Evolutionary conservation across 163 green algal genomes (phyloP), one percentile per base, ranked within the genome.

Genomic region (Chlorella variabilis): DNA sequence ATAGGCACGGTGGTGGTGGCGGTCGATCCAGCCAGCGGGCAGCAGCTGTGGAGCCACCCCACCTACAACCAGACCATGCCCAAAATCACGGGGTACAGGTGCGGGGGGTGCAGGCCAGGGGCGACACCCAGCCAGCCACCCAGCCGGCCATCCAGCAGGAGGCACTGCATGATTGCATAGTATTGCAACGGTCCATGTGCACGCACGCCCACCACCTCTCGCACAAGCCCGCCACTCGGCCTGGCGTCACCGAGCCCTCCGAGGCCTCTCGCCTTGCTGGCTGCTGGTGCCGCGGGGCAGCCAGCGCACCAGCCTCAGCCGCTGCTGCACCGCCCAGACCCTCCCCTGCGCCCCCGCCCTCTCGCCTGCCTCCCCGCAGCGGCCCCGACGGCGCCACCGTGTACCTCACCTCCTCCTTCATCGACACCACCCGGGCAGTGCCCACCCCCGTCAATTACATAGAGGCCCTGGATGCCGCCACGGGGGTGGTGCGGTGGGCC

Each of bases 341-440:
- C n/a, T n/a, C n/a, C n/a, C n/a, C n/a, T n/a, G n/a, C n/a, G n/a
- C 67, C 8, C 2, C 23, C 29, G 1, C 8, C 27, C 68, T 49
- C n/a, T 31, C 5, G 9, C 33, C 1, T 25, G 20, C 20, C 15
- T 38, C 6, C 23, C 29, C n/a, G 31, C 54, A 80, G 73, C 7
- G 73, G 62, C 15, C 23, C 36, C 73, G 29, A 13, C 56, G 29
- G 38, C 17, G 56, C 8, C 36, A n/a, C 45, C 7, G 75, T 81
- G 18, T 81, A 81, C 75, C 75, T 81, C 9, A 81, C 75, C 41
- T 73, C 75, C 31, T n/a, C n/a, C 29, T 81, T 81, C 25, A n/a
- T 81, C 4, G 75, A 81, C 41, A 62, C 39, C 75, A 65, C 0
- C 7, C 75, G 75, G 7, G 29, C 39, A 4, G 75, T 81, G 75